Evolutionary conservation across 2,329 filamentous ascomycete species (phyloP).

Genomic region (Cryphonectria carpinicola): DNA sequence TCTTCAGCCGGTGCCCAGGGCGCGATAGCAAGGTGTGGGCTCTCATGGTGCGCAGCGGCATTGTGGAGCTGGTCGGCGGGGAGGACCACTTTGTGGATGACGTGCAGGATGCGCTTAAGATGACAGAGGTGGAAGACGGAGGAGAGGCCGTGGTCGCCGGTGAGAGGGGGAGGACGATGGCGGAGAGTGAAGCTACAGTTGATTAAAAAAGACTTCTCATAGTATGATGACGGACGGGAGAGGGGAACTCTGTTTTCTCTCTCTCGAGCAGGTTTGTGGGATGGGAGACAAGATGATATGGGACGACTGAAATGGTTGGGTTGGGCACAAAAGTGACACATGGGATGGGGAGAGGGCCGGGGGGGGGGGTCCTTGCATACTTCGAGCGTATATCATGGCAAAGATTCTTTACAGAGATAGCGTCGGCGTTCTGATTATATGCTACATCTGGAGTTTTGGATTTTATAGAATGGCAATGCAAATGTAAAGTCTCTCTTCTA

Average conservation of each 20-base stretch:
- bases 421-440: neutral
- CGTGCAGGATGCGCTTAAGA: conserved; percentile 80
- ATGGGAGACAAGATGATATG: neutral
- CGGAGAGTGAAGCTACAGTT: conserved; percentile 20
- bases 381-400: neutral
- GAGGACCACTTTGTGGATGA: conserved; percentile 76
- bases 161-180: conserved; percentile 25
- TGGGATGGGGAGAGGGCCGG: neutral
- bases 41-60: conserved; percentile 78
- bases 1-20: conserved; percentile 66
- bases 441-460: neutral
- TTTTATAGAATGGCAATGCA: neutral
- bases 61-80: conserved; percentile 82
- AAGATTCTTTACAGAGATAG: neutral
- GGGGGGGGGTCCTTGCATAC: neutral
- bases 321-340: neutral
- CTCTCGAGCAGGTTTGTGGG: neutral
- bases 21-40: conserved; percentile 64
- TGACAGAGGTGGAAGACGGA: conserved; percentile 74
- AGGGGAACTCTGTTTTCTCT: neutral
- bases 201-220: conserved; percentile 11
- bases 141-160: conserved; percentile 31
- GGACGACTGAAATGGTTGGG: neutral
- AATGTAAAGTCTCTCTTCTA: neutral
- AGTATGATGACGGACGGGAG: neutral